These are phyloP conservation scores for Delonix regia DNA, from an alignment of 306 rosid species.

Conservation along the genomic window DNA sequence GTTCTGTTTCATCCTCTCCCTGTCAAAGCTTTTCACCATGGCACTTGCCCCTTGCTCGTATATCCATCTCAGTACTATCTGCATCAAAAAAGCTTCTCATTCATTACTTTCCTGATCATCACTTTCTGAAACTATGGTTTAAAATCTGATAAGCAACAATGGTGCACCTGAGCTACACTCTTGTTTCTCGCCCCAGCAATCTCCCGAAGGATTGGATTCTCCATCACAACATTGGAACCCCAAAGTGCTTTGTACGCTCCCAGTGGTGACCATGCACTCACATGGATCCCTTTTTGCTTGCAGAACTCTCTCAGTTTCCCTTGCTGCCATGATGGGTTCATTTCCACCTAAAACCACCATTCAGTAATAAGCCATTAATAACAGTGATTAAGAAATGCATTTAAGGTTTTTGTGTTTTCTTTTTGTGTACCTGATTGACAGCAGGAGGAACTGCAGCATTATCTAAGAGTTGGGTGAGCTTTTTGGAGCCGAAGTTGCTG, in stretches of 20 bases:
- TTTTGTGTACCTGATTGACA: constrained; percentile 2
- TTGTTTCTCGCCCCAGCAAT: constrained; percentile 43
- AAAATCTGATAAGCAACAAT: background rate
- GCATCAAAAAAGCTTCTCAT: background rate
- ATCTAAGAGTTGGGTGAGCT: background rate
- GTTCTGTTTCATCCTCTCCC: constrained; percentile 45
- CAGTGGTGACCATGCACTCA: constrained; percentile 58
- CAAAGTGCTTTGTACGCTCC: constrained; percentile 32
- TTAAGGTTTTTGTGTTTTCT: no score
- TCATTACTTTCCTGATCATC: background rate
- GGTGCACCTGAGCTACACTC: constrained; percentile 41
- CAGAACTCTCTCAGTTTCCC: background rate
- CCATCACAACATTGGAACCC: constrained; percentile 42
- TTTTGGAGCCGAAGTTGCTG: constrained; percentile 41
- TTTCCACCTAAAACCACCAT: constrained; percentile 2
- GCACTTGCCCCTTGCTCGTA: constrained; percentile 33
- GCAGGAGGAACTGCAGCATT: constrained; percentile 8
- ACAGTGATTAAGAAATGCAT: no score
- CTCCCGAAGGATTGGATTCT: constrained; percentile 41
- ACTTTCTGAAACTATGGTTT: background rate
- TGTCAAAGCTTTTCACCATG: constrained; percentile 38
- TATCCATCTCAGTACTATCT: constrained; percentile 40
- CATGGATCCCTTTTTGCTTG: constrained; percentile 35
- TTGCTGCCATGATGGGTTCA: constrained; percentile 4
- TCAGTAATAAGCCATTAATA: background rate